These are phyloP conservation scores for Linnemannia exigua DNA, from an alignment of 192 early-diverging fungal genomes.

Conservation along the genomic window DNA sequence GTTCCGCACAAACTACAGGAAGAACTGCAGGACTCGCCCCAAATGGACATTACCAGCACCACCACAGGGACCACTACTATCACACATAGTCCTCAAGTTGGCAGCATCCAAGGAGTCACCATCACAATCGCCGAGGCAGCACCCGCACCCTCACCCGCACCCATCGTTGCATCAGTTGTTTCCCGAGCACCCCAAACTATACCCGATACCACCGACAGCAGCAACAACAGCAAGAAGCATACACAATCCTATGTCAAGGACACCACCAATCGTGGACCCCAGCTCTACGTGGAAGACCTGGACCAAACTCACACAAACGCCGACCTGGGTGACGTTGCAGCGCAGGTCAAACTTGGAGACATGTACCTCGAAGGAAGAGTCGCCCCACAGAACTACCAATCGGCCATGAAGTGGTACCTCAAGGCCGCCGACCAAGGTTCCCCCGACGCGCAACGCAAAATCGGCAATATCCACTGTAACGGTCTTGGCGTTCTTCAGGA, in stretches of 20 bases:
- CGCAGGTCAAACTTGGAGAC: background rate
- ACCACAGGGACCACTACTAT: background rate
- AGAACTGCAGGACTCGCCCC: background rate
- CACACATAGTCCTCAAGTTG: background rate
- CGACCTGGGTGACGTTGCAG: background rate
- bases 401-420: background rate
- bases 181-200: background rate
- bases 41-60: background rate
- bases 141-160: background rate
- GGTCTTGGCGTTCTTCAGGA: background rate
- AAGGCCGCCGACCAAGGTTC: background rate
- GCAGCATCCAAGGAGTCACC: background rate
- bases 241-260: background rate
- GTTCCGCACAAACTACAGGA: background rate
- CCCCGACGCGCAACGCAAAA: background rate
- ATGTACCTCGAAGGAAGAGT: constrained; percentile 1
- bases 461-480: background rate
- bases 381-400: background rate
- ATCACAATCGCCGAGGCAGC: background rate
- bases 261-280: background rate
- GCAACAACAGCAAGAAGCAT: background rate
- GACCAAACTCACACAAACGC: background rate
- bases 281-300: background rate
- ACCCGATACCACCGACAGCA: background rate
- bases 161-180: background rate